Conservation (phyloP, 1,284 basidiomycete genomes). For the Boletus smithii region DNA sequence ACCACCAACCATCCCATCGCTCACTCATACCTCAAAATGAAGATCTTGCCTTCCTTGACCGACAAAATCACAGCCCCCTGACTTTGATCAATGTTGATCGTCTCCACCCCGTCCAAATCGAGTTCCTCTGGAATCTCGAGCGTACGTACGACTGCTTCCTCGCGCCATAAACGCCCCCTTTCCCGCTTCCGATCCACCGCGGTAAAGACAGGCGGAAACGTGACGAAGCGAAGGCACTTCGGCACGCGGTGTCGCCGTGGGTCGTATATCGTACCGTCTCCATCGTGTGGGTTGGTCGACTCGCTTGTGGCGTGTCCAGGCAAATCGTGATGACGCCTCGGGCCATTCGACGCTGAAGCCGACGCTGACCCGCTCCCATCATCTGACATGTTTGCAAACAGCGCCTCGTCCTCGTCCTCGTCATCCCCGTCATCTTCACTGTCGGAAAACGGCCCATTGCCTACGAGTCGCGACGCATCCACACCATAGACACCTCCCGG, state of each 20-base stretch:
- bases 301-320: conserved; percentile 6
- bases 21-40: conserved; percentile 67
- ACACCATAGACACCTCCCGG: conserved; percentile 30
- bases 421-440: conserved; percentile 24
- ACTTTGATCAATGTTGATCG: conserved; percentile 72
- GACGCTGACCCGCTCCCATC: conserved; percentile 4
- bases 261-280: conserved; percentile 24
- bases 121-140: conserved; percentile 61
- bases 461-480: conserved; percentile 27
- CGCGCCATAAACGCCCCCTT: conserved; percentile 20
- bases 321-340: neutral
- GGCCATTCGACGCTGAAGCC: conserved; percentile 3
- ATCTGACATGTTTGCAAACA: conserved; percentile 15
- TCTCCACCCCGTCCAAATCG: conserved; percentile 62
- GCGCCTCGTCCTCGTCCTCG: conserved; percentile 14
- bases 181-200: conserved; percentile 30
- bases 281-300: conserved; percentile 20
- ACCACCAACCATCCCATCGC: neutral
- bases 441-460: conserved; percentile 15
- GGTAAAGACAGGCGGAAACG: conserved; percentile 56
- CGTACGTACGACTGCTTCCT: conserved; percentile 53
- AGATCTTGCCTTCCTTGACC: conserved; percentile 64
- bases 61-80: conserved; percentile 72
- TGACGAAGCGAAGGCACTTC: conserved; percentile 62
- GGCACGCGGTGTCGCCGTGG: conserved; percentile 34